Conservation (phyloP, 2,329 filamentous ascomycete species). For the Zymoseptoria ardabiliae region DNA sequence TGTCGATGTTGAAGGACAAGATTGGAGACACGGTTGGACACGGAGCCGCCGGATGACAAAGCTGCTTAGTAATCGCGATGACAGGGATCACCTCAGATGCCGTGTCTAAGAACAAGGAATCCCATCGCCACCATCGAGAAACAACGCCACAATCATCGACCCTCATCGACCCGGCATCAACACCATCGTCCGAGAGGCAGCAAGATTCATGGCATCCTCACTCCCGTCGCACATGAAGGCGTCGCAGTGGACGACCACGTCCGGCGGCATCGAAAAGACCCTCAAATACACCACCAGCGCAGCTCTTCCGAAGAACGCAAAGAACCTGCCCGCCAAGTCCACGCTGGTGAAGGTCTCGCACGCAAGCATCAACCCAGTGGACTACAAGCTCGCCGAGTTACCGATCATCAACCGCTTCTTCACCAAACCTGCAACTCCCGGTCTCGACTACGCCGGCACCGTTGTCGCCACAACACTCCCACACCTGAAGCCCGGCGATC, state of each 20-base stretch:
- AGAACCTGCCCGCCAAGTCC: conserved; percentile 27
- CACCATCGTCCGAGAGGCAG: too few relatives aligned
- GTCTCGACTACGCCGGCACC: conserved; percentile 49
- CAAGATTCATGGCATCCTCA: conserved; percentile 13
- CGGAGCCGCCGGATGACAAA: too few relatives aligned
- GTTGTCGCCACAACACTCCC: conserved; percentile 33
- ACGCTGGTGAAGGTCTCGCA: conserved; percentile 50
- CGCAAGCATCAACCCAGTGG: conserved; percentile 50
- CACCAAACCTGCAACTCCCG: conserved; percentile 39
- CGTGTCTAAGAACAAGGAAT: too few relatives aligned
- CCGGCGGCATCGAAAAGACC: conserved; percentile 47
- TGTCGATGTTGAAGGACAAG: too few relatives aligned
- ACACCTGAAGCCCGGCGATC: conserved; percentile 29
- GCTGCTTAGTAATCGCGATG: too few relatives aligned
- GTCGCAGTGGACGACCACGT: conserved; percentile 48
- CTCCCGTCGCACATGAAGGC: conserved; percentile 45
- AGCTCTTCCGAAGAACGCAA: conserved; percentile 31
- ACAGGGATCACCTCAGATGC: too few relatives aligned
- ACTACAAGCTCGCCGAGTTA: conserved; percentile 56
- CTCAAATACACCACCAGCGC: conserved; percentile 41
- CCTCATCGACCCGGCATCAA: too few relatives aligned
- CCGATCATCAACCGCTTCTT: conserved; percentile 33
- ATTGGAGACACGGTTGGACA: too few relatives aligned
- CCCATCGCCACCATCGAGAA: too few relatives aligned
- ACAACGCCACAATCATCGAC: too few relatives aligned